phyloP scores from a whole-genome alignment of 208 protist species.

The Trypanosoma caninum region DNA sequence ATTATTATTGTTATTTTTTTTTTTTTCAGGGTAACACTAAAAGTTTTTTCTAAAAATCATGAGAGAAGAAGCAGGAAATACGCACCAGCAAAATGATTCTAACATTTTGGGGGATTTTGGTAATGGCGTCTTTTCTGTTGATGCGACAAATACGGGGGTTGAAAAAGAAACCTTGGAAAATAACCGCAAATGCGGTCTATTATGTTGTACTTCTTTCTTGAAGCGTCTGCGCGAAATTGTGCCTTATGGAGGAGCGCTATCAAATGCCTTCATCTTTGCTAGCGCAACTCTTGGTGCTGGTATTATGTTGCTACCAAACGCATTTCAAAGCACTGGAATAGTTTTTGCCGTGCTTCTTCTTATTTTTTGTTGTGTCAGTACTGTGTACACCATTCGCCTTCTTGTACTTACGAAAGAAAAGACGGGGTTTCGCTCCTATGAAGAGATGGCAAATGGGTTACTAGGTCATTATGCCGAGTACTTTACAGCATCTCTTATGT shows the following conservation, averaged over 20 bases:
- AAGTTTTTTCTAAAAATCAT: too few species aligned
- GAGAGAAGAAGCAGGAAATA: too few species aligned
- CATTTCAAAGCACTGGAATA: slow-evolving; percentile 54
- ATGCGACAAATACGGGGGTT: neutral
- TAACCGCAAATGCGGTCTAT: neutral
- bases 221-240: slow-evolving; percentile 17
- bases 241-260: slow-evolving; percentile 47
- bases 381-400: slow-evolving; percentile 63
- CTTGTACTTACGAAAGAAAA: slow-evolving; percentile 36
- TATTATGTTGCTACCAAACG: slow-evolving; percentile 49
- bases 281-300: slow-evolving; percentile 66
- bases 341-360: slow-evolving; percentile 28
- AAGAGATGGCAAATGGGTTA: slow-evolving; percentile 39
- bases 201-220: neutral
- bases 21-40: too few species aligned
- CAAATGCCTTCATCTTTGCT: slow-evolving; percentile 51
- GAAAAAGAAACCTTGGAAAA: neutral
- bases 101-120: too few species aligned
- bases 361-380: slow-evolving; percentile 31
- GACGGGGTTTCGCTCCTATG: slow-evolving; percentile 51
- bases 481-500: slow-evolving; percentile 50
- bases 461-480: slow-evolving; percentile 40
- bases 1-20: too few species aligned
- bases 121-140: too few species aligned
- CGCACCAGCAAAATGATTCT: too few species aligned